Evolutionary conservation across 2,329 filamentous ascomycete genomes (phyloP), one percentile per base, ranked within the genome.

Genomic region (Triangularia verruculosa): DNA sequence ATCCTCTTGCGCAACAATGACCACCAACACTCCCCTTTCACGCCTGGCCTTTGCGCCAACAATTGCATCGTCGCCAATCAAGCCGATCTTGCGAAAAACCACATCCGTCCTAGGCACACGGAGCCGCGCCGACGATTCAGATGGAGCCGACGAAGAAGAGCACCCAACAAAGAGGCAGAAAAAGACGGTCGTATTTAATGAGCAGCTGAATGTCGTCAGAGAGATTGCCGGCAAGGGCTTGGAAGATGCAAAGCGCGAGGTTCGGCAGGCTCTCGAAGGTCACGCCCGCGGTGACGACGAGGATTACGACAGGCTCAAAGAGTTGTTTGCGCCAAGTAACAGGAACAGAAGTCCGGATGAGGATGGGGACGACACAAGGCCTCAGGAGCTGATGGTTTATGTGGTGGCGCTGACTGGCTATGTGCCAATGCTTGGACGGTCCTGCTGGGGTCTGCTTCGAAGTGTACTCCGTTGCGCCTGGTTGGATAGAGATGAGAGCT

Each of bases 401-500:
- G 77, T 89, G 63, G 77, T 87, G 68, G 86, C 86, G n/a, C 78
- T 90, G 55, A 84, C 86, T 12, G 83, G 80, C 71, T 86, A 83
- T 69, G 80, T 85, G 7, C 84, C 86, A n/a, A 78, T 86, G 34
- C 77, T 90, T 30, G 82, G 84, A 67, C 83, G 82, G 72, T 81
- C 81, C 28, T 89, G 85, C 71, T 80, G 83, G 22, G 82, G 82
- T 4, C 77, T 90, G 27, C 81, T 90, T 63, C 81, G 80, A 68
- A 80, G 79, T 58, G 78, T 89, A 8, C 76, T 90, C n/a, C 77
- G 80, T 60, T 87, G 83, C 72, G 82, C 84, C 32, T 90, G 88
- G 88, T 78, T 89, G 34, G 87, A 85, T 9, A 82, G 86, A 62
- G 86, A 89, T 65, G 83, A 86, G 27, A 79, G 81, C 34, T 92